Percentiles rank a stretch among this genome's conserved stretches.
These are phyloP conservation scores for Capsicum chinense DNA, from an alignment of 257 asterid genomes.

Conservation along the genomic window DNA sequence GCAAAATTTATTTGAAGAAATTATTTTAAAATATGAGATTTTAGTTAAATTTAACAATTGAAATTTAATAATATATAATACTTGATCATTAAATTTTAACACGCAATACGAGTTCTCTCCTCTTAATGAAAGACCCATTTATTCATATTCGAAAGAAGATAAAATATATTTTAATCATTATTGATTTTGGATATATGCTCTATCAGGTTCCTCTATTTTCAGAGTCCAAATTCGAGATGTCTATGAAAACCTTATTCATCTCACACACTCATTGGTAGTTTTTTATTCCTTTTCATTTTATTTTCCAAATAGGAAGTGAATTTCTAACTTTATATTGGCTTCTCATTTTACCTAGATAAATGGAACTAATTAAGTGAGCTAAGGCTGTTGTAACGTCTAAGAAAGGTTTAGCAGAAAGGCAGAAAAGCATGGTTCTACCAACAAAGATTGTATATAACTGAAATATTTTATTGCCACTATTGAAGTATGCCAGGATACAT, in stretches of 20 bases:
- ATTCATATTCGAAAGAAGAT: no score
- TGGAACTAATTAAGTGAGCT: not conserved
- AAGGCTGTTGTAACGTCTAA: not conserved
- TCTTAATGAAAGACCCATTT: no score
- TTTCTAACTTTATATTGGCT: not conserved
- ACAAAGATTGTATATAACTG: not conserved
- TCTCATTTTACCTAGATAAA: not conserved
- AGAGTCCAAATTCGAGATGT: no score
- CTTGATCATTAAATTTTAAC: no score
- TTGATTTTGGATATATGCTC: no score
- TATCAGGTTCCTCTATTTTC: no score
- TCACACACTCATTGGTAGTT: not conserved
- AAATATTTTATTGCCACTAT: not conserved
- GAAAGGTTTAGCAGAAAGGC: not conserved
- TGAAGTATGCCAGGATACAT: not conserved
- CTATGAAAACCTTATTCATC: not conserved
- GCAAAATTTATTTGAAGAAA: not conserved
- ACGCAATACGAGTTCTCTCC: not conserved
- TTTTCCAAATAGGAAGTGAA: not conserved
- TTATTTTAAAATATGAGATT: not conserved
- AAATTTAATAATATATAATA: no score
- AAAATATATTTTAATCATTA: no score
- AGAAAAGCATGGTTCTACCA: not conserved
- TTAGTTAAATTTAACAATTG: no score
- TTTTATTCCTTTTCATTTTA: not conserved